Evolutionary conservation across 805 yeast genomes (phyloP).

Genomic region (Candida easanensis): DNA sequence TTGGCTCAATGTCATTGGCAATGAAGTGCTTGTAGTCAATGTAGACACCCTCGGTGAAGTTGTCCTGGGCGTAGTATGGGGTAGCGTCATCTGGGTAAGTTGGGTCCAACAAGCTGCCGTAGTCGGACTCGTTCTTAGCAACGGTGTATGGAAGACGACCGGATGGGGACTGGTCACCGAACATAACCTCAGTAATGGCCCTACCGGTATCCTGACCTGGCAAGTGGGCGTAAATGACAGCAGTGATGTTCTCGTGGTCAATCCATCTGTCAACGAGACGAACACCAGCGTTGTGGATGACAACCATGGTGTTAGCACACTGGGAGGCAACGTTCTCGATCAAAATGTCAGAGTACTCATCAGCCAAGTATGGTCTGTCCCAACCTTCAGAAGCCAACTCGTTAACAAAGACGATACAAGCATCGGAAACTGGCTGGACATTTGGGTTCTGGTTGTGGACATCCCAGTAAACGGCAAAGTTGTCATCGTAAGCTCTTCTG

Average conservation of each 20-base stretch:
- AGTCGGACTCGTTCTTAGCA: slow-evolving; percentile 8
- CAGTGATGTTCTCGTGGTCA: slow-evolving; percentile 11
- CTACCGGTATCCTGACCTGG: slow-evolving; percentile 11
- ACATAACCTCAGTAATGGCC: slow-evolving; percentile 10
- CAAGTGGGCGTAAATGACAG: slow-evolving; percentile 9
- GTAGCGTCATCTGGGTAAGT: slow-evolving; percentile 23
- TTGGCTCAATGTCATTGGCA: slow-evolving; percentile 46
- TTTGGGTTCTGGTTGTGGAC: slow-evolving; percentile 8
- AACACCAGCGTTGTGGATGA: slow-evolving; percentile 11
- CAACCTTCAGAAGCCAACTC: slow-evolving; percentile 10
- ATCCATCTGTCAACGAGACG: slow-evolving; percentile 8
- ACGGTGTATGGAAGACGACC: slow-evolving; percentile 11
- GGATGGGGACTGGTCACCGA: slow-evolving; percentile 11
- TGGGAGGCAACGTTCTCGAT: slow-evolving; percentile 9
- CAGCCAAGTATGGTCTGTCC: slow-evolving; percentile 12
- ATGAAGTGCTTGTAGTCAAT: slow-evolving; percentile 58
- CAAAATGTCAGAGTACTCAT: slow-evolving; percentile 7
- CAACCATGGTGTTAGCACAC: slow-evolving; percentile 10
- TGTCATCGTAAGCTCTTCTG: slow-evolving; percentile 6
- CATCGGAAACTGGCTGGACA: slow-evolving; percentile 5
- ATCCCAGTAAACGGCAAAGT: slow-evolving; percentile 4
- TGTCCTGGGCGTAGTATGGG: slow-evolving; percentile 29
- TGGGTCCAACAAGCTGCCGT: slow-evolving; percentile 5
- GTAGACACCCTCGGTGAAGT: slow-evolving; percentile 25
- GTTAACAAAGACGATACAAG: slow-evolving; percentile 8